Conservation (phyloP, 139 green algal genomes). For the Chlamydomonas sphaeroides region DNA sequence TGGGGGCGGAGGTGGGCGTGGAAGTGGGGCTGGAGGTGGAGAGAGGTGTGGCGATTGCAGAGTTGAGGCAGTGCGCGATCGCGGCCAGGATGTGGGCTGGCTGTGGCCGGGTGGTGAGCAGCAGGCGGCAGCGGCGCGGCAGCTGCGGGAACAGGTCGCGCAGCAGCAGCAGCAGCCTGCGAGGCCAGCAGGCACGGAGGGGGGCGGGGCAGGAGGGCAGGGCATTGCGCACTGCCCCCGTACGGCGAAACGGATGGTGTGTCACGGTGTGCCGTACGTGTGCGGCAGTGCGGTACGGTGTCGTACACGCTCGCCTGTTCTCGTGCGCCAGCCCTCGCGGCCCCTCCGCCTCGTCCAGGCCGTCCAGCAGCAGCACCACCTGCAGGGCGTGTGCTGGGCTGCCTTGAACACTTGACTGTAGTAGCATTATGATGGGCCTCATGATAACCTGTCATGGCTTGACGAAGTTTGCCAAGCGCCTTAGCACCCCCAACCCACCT, state of each 20-base stretch:
- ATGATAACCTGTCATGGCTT: too few species aligned
- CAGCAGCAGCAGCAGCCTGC: background rate
- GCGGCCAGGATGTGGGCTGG: conserved; percentile 1
- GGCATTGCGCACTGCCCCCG: too few species aligned
- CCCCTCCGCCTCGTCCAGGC: conserved; percentile 20
- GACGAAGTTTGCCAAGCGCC: too few species aligned
- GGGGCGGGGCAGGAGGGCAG: too few species aligned
- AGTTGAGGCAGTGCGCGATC: background rate
- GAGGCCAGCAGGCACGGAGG: too few species aligned
- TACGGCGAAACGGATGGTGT: background rate
- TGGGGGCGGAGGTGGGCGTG: too few species aligned
- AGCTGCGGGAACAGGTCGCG: conserved; percentile 2
- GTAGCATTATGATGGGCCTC: too few species aligned
- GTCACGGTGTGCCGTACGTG: too few species aligned
- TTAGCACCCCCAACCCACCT: too few species aligned
- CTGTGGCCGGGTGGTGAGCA: background rate
- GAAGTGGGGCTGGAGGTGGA: background rate
- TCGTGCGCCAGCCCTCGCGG: background rate
- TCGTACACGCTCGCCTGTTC: conserved; percentile 10
- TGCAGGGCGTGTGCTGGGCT: background rate
- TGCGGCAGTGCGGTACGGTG: background rate
- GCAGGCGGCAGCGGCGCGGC: background rate
- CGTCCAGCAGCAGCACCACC: conserved; percentile 23
- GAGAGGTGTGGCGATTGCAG: background rate
- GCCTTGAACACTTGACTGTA: too few species aligned